These are phyloP conservation scores for Xylaria sp. DNA, from an alignment of 2,329 filamentous ascomycete genomes.

Conservation along the genomic window DNA sequence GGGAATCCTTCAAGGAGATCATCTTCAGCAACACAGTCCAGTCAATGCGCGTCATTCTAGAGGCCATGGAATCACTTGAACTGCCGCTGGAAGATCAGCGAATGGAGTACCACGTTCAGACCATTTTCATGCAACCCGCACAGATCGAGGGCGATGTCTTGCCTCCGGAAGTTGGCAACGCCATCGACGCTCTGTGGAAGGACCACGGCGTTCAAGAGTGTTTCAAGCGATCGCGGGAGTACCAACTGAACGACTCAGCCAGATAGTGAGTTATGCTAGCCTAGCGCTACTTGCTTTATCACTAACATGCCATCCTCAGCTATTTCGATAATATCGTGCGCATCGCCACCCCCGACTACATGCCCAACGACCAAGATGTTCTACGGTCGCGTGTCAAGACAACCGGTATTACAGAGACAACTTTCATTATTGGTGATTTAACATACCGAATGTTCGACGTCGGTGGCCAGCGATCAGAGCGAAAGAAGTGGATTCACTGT, in stretches of 20 bases:
- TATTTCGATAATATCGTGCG: conserved; percentile 96
- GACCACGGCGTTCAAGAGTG: conserved; percentile 93
- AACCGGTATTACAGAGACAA: conserved; percentile 96
- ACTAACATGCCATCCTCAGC: conserved; percentile 56
- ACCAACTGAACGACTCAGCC: conserved; percentile 95
- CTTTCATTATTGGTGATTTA: conserved; percentile 92
- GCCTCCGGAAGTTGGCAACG: conserved; percentile 91
- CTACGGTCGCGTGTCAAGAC: conserved; percentile 97
- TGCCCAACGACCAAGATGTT: conserved; percentile 95
- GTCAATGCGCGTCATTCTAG: conserved; percentile 75
- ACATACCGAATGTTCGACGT: conserved; percentile 99
- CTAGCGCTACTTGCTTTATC: conserved; percentile 1
- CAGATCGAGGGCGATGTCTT: conserved; percentile 96
- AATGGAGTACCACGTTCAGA: conserved; percentile 97
- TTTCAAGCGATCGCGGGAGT: conserved; percentile 94
- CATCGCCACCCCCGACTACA: conserved; percentile 90
- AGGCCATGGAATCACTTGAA: conserved; percentile 75
- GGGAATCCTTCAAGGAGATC: conserved; percentile 76
- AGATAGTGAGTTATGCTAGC: conserved; percentile 77
- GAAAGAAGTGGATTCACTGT: conserved; percentile 99
- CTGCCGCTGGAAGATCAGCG: conserved; percentile 89
- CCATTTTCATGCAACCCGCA: conserved; percentile 97
- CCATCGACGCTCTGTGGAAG: conserved; percentile 92
- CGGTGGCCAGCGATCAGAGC: conserved; percentile 92
- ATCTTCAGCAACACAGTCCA: conserved; percentile 77